Percentiles rank a stretch among this genome's conserved stretches.
phyloP scores from a whole-genome alignment of 768 basidiomycete genomes.

The Mrakia gelida region DNA sequence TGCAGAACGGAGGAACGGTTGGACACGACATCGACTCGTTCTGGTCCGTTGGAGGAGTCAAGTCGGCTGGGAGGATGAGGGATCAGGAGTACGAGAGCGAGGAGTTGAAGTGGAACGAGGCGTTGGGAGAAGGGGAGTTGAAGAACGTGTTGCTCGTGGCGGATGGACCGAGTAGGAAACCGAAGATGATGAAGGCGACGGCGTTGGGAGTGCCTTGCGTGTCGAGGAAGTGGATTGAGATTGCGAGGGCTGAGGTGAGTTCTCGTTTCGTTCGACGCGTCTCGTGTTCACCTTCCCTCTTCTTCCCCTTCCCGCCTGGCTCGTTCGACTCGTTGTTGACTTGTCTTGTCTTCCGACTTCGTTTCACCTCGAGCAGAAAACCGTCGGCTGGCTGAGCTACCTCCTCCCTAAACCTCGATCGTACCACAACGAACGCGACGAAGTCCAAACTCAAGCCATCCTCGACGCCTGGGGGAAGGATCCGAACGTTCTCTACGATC shows the following conservation, averaged over 20 bases:
- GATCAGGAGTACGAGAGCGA: neutral
- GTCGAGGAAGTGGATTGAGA: neutral
- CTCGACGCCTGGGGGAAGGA: conserved; percentile 1
- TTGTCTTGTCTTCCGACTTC: neutral
- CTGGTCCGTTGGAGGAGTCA: neutral
- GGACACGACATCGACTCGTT: neutral
- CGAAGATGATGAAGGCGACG: neutral
- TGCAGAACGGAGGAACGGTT: neutral
- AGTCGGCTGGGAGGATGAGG: neutral
- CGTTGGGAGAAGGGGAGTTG: neutral
- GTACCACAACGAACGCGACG: neutral
- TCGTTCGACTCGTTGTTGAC: neutral
- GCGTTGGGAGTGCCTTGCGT: neutral
- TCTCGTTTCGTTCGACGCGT: neutral
- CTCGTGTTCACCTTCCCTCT: too few relatives aligned
- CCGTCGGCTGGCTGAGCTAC: neutral
- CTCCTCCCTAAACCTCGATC: neutral
- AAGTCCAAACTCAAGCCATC: neutral
- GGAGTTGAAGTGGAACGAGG: neutral
- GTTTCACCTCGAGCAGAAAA: neutral
- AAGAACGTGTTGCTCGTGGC: neutral
- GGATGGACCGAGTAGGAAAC: neutral
- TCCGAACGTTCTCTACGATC: neutral
- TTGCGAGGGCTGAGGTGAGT: neutral
- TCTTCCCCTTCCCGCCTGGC: too few relatives aligned